Evolutionary conservation across 805 yeast genomes (phyloP), one percentile per base, ranked within the genome.

Genomic region (Candida sithepensis): DNA sequence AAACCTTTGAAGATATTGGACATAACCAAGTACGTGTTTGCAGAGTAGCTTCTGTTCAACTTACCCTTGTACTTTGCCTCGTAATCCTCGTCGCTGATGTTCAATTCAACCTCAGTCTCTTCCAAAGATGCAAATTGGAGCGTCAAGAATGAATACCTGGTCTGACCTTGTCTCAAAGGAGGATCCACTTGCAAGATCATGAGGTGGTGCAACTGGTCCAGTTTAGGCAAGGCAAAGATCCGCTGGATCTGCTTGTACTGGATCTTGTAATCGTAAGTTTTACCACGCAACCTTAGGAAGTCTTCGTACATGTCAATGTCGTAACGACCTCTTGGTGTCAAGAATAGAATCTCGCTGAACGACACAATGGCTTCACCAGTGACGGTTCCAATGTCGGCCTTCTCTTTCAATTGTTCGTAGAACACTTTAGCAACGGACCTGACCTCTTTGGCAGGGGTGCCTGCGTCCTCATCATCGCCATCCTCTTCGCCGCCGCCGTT

Each of bases 261-360:
- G 50, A 94, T 79, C 70, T 92, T 94, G 75, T 94, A 95, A 66
- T 94, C 99, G 70, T 94, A 94, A 2, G 98, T 94, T 69, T 92
- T 94, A 65, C 99, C 99, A 60, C 99, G 82, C 44, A 94, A 76
- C 63, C 98, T 82, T 68, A 94, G 79, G 44, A 94, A 86, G 26
- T 81, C 79, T 32, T 88, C 83, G 68, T 88, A 94, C 83, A 94
- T 85, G 67, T 92, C 97, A 58, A 94, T 86, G 66, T 94, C 98
- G 66, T 91, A 94, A 68, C 99, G 92, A 55, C 99, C 99, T 77
- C 99, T 84, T 60, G 99, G 99, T 1, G 98, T 94, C 49, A 94
- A 80, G 75, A 94, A 89, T 64, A 92, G 75, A 3, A 91, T 82
- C 59, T 92, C 98, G 43, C 86, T 80, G 70, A 92, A 91, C 5